These are phyloP conservation scores for Mycena indigotica DNA, from an alignment of 768 basidiomycete species.

Conservation along the genomic window DNA sequence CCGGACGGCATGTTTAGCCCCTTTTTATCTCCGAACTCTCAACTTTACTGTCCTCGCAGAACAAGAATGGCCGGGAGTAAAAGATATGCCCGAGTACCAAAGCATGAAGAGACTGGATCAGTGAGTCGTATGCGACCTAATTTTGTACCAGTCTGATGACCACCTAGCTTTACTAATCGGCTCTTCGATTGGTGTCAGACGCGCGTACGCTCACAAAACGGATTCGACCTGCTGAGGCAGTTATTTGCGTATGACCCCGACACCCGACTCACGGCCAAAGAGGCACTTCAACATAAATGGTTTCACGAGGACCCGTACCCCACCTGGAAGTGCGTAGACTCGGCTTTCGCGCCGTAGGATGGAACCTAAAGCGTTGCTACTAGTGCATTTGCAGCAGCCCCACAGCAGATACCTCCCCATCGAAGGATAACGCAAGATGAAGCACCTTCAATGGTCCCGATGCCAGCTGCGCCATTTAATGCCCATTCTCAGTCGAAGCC, in stretches of 20 bases:
- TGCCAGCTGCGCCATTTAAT: slow-evolving; percentile 40
- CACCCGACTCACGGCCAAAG: slow-evolving; percentile 77
- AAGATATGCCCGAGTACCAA: slow-evolving; percentile 85
- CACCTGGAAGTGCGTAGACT: slow-evolving; percentile 70
- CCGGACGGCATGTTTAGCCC: slow-evolving; percentile 69
- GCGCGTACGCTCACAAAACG: slow-evolving; percentile 60
- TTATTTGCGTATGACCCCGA: slow-evolving; percentile 93
- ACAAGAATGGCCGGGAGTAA: slow-evolving; percentile 83
- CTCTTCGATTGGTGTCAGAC: slow-evolving; percentile 76
- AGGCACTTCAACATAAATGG: slow-evolving; percentile 86
- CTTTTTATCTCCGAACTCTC: not conserved
- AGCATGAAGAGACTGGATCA: slow-evolving; percentile 78
- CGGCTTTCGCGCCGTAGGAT: slow-evolving; percentile 2
- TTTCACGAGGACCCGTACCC: slow-evolving; percentile 90
- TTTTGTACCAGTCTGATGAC: not conserved
- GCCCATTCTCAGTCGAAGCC: slow-evolving; percentile 23
- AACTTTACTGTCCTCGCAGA: slow-evolving; percentile 45
- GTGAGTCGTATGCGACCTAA: slow-evolving; percentile 41
- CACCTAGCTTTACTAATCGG: slow-evolving; percentile 49
- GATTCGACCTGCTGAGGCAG: slow-evolving; percentile 81
- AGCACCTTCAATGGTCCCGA: slow-evolving; percentile 81
- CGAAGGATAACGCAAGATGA: slow-evolving; percentile 93
- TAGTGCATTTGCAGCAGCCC: slow-evolving; percentile 76
- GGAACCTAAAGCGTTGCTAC: slow-evolving; percentile 1
- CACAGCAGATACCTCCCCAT: slow-evolving; percentile 77